These are phyloP conservation scores for Trypanosoma conorhini DNA, from an alignment of 208 protist species.

Conservation along the genomic window DNA sequence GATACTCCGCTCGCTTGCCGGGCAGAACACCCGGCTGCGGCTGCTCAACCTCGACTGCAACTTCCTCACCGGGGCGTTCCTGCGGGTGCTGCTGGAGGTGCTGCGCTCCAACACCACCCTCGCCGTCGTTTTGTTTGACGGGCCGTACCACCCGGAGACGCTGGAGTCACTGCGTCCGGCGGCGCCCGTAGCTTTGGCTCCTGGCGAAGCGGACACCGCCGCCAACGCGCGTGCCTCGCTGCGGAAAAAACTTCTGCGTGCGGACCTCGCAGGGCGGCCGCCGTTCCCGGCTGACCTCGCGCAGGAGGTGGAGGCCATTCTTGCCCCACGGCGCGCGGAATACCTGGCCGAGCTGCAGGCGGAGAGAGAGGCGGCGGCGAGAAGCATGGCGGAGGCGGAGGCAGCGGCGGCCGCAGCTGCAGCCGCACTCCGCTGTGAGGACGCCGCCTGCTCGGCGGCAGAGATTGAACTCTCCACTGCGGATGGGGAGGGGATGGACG, in stretches of 20 bases:
- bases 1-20: slow-evolving; percentile 41
- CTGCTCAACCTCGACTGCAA: slow-evolving; percentile 60
- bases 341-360: slow-evolving; percentile 33
- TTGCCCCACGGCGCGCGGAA: slow-evolving; percentile 28
- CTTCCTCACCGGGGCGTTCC: slow-evolving; percentile 31
- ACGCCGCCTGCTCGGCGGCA: slow-evolving; percentile 2
- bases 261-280: slow-evolving; percentile 37
- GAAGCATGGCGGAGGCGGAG: not conserved
- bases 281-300: slow-evolving; percentile 34
- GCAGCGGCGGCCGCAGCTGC: not conserved
- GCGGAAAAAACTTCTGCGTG: slow-evolving; percentile 25
- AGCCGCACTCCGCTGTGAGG: not conserved
- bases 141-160: slow-evolving; percentile 39
- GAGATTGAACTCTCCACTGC: not conserved
- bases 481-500: not conserved
- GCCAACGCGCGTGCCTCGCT: slow-evolving; percentile 29
- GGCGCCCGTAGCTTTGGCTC: slow-evolving; percentile 9
- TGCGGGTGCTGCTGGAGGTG: slow-evolving; percentile 35
- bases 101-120: slow-evolving; percentile 37
- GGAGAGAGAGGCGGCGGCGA: slow-evolving; percentile 1
- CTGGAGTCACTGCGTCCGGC: slow-evolving; percentile 22
- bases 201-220: slow-evolving; percentile 8
- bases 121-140: slow-evolving; percentile 41
- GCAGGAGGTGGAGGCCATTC: slow-evolving; percentile 27
- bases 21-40: slow-evolving; percentile 36